phyloP scores from a whole-genome alignment of 1,284 basidiomycete genomes.

The Microbotryomycetes sp. region DNA sequence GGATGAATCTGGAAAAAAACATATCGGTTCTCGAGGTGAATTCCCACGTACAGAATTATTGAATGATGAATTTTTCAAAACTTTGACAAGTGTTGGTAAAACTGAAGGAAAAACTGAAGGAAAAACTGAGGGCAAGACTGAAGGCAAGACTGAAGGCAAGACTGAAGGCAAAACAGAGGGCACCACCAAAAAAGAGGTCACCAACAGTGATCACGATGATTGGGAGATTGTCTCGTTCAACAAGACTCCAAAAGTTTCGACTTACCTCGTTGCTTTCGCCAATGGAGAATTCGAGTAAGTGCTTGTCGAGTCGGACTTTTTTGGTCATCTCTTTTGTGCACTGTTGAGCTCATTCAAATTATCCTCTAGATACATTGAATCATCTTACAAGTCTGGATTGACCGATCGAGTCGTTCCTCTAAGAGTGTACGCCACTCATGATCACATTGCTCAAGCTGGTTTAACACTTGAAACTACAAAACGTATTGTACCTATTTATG shows the following conservation, averaged over 20 bases:
- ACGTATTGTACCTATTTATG: conserved; percentile 79
- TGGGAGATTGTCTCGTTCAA: conserved; percentile 41
- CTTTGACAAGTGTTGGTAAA: conserved; percentile 43
- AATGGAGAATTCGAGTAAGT: conserved; percentile 66
- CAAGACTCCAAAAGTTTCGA: conserved; percentile 59
- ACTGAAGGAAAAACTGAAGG: conserved; percentile 39
- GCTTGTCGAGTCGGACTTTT: conserved; percentile 54
- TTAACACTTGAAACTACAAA: conserved; percentile 80
- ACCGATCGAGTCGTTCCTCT: conserved; percentile 77
- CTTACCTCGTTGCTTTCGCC: conserved; percentile 87
- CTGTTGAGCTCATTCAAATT: conserved; percentile 38
- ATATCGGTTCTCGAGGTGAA: conserved; percentile 37
- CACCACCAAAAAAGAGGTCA: conserved; percentile 5
- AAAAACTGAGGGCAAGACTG: conserved; percentile 32
- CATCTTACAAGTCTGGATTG: conserved; percentile 69
- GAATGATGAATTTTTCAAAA: conserved; percentile 25
- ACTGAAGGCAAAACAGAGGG: conserved; percentile 36
- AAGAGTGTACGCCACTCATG: conserved; percentile 79
- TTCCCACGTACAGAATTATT: background rate
- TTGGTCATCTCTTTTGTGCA: too few species aligned
- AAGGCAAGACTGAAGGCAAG: conserved; percentile 42
- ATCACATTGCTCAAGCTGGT: conserved; percentile 70
- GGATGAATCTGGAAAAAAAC: conserved; percentile 60
- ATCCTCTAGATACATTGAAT: conserved; percentile 53
- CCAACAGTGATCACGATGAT: conserved; percentile 22